Conservation (phyloP, 768 basidiomycete species). For the Lentinula edodes region DNA sequence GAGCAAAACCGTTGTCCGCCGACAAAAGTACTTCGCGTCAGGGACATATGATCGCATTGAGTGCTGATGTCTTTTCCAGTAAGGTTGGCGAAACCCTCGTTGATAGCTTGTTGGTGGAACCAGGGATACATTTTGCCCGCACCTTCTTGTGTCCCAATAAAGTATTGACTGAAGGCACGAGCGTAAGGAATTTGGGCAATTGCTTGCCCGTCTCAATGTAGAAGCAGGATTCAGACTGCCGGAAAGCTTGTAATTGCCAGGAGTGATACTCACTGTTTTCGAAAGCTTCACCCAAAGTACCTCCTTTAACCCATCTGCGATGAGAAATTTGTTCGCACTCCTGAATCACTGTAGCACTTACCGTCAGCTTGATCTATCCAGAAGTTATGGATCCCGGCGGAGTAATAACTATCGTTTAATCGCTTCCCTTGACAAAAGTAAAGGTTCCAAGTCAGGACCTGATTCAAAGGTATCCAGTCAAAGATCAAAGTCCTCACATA, state of each 20-base stretch:
- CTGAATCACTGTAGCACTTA: constrained; percentile 1
- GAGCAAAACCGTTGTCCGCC: constrained; percentile 33
- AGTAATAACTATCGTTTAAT: constrained; percentile 30
- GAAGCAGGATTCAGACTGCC: neutral
- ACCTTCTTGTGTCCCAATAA: constrained; percentile 29
- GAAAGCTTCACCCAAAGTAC: constrained; percentile 28
- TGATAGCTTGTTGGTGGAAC: constrained; percentile 32
- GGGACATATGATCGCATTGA: constrained; percentile 27
- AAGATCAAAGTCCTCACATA: constrained; percentile 18
- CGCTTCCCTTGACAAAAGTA: constrained; percentile 21
- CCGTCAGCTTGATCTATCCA: constrained; percentile 35
- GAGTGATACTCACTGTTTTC: constrained; percentile 22
- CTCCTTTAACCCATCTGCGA: constrained; percentile 16
- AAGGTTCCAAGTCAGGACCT: neutral
- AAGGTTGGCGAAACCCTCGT: constrained; percentile 29
- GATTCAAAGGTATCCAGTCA: too few relatives aligned
- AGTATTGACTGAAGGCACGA: constrained; percentile 29
- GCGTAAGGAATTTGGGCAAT: constrained; percentile 26
- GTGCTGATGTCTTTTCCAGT: constrained; percentile 17
- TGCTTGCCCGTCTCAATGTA: constrained; percentile 21
- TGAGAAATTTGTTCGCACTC: neutral
- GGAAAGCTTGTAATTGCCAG: too few relatives aligned
- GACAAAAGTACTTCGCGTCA: constrained; percentile 29
- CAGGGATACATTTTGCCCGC: constrained; percentile 32
- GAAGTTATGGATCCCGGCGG: constrained; percentile 30